Conservation (phyloP, 2,329 filamentous ascomycete genomes). For the Pseudogymnoascus sp. region DNA sequence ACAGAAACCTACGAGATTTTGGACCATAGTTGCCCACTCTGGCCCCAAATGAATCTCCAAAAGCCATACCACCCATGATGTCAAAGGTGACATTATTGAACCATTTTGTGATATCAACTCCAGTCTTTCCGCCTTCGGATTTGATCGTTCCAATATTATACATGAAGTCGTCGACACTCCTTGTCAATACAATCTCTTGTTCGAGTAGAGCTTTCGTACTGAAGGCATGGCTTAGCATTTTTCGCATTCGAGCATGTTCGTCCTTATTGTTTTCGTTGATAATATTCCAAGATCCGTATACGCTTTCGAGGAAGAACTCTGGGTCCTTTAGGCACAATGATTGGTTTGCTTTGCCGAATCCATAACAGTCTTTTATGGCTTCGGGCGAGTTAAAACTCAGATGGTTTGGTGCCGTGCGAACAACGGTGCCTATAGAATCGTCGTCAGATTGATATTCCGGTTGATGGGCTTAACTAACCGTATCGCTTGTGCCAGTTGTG, state of each 20-base stretch:
- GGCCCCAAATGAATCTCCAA: slow-evolving; percentile 25
- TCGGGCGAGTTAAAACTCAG: slow-evolving; percentile 34
- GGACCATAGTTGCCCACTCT: not conserved
- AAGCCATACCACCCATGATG: slow-evolving; percentile 29
- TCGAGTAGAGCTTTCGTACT: slow-evolving; percentile 17
- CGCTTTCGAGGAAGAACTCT: slow-evolving; percentile 17
- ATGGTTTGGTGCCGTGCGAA: slow-evolving; percentile 23
- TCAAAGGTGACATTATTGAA: slow-evolving; percentile 31
- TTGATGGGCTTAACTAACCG: not conserved
- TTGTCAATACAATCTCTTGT: slow-evolving; percentile 17
- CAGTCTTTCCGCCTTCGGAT: not conserved
- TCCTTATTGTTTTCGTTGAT: slow-evolving; percentile 14
- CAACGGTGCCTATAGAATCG: slow-evolving; percentile 17
- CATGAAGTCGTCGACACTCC: slow-evolving; percentile 12
- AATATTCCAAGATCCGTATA: slow-evolving; percentile 19
- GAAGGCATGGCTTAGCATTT: slow-evolving; percentile 19
- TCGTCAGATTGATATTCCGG: not conserved
- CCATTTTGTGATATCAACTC: slow-evolving; percentile 10
- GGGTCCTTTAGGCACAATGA: slow-evolving; percentile 17
- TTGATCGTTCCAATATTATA: slow-evolving; percentile 9
- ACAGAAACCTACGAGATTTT: not conserved
- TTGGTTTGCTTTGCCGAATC: slow-evolving; percentile 38
- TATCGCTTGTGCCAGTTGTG: slow-evolving; percentile 4
- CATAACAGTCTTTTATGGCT: slow-evolving; percentile 52
- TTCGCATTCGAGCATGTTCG: slow-evolving; percentile 18